Evolutionary conservation across 495 filamentous ascomycete species (phyloP), one percentile per base, ranked within the genome.

Genomic region (Chaetomium fimeti): DNA sequence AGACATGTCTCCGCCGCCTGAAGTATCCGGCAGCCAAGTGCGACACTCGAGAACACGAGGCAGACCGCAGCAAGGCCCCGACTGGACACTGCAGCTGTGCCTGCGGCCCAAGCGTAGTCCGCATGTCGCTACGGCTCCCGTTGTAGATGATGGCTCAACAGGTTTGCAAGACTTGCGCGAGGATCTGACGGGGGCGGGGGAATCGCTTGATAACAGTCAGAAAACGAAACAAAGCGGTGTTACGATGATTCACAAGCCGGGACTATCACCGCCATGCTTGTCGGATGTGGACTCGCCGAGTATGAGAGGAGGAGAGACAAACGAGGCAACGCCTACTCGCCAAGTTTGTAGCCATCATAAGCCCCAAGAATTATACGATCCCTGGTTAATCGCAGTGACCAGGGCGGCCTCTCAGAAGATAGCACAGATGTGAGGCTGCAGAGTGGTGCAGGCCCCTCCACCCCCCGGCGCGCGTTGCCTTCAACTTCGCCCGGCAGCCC

Each of bases 91-190:
- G 5, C 45, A 27, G n/a, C 47, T 62, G 0, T 60, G 42, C 48
- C 7, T 63, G 38, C 53, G 57, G 18, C 62, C 66, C 1, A 65
- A 49, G 22, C 61, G 7, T 36, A 28, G 11, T 27, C 36, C 38
- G n/a, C 11, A 25, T 8, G 2, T 36, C 5, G 40, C 20, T 2
- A 32, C 38, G 11, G 24, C 4, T 36, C 16, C 56, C 51, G 25
- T 12, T 20, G 28, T 11, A 28, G 42, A 24, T 20, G 6, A 3
- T 32, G 55, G 43, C 24, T 1, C 20, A 16, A 45, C 18, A 8
- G 11, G 38, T 18, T 32, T 40, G 9, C 24, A 29, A 0, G 16
- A 16, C 20, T 49, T 18, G 18, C 53, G 4, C 11, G 47, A 27
- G 4, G 49, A 29, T 9, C 38, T 38, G 2, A 15, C 1, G 5